These are phyloP conservation scores for Hansenula lynferdii DNA, from an alignment of 1,139 yeast species.

Conservation along the genomic window DNA sequence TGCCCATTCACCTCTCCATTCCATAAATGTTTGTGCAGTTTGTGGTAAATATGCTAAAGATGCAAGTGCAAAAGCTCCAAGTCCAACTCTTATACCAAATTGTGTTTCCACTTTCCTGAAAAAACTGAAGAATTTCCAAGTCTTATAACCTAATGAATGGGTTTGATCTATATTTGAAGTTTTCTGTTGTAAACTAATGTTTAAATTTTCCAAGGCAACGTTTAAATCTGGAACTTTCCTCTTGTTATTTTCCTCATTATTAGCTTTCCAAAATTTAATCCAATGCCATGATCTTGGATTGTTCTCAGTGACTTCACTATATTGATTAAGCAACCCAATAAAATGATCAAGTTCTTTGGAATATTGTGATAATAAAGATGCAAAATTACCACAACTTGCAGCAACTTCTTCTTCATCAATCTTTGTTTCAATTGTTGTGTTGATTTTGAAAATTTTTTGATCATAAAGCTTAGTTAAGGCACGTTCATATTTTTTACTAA, in stretches of 20 bases:
- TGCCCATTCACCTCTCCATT: constrained; percentile 86
- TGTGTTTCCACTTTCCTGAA: constrained; percentile 64
- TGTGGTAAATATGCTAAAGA: constrained; percentile 61
- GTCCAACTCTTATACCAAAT: constrained; percentile 74
- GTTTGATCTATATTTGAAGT: constrained; percentile 10
- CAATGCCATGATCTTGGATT: constrained; percentile 42
- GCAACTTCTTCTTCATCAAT: constrained; percentile 78
- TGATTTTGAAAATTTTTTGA: constrained; percentile 46
- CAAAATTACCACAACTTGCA: constrained; percentile 80
- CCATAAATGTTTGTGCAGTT: constrained; percentile 48
- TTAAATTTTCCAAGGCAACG: constrained; percentile 14
- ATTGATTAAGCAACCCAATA: constrained; percentile 41
- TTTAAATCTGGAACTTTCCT: constrained; percentile 14
- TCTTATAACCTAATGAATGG: constrained; percentile 14
- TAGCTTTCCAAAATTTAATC: constrained; percentile 43
- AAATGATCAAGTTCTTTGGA: constrained; percentile 53
- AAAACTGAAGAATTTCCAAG: constrained; percentile 41
- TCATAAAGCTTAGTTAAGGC: constrained; percentile 56
- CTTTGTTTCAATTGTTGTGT: constrained; percentile 26
- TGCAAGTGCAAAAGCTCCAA: constrained; percentile 68
- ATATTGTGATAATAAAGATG: constrained; percentile 58
- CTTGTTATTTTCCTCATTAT: not conserved
- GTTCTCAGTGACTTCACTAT: constrained; percentile 28
- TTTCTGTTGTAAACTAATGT: constrained; percentile 11
- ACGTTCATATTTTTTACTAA: constrained; percentile 49